Conservation (phyloP, 257 asterid species). For the Ilex aquifolium region DNA sequence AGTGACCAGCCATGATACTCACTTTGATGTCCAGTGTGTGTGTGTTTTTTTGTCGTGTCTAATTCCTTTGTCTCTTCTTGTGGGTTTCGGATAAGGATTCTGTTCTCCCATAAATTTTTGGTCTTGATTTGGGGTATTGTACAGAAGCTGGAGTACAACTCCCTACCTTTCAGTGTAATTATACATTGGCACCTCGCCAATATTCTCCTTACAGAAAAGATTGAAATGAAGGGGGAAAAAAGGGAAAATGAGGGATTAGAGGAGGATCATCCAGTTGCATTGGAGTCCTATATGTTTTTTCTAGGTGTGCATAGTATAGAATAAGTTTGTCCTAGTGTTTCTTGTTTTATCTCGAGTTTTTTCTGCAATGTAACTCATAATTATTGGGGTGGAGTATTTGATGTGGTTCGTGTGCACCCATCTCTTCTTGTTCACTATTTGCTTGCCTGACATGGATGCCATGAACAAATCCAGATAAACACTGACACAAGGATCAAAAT, state of each 20-base stretch:
- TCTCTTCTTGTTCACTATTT: conserved; percentile 10
- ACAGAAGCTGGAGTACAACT: conserved; percentile 53
- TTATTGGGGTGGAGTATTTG: conserved; percentile 55
- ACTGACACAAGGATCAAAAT: too few relatives aligned
- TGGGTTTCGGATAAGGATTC: conserved; percentile 59
- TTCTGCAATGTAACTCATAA: conserved; percentile 51
- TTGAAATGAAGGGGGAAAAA: conserved; percentile 24
- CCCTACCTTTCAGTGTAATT: conserved; percentile 52
- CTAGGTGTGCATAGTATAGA: conserved; percentile 55
- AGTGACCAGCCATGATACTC: conserved; percentile 38
- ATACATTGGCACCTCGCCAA: conserved; percentile 81
- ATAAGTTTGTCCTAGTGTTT: conserved; percentile 41
- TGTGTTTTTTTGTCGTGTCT: conserved; percentile 28
- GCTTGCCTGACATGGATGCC: conserved; percentile 10
- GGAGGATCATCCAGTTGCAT: conserved; percentile 38
- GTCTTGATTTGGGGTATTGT: conserved; percentile 73
- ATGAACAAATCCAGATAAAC: too few relatives aligned
- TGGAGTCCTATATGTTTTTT: conserved; percentile 39
- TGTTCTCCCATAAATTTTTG: conserved; percentile 34
- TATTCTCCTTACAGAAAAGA: conserved; percentile 46
- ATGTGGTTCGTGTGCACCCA: conserved; percentile 42
- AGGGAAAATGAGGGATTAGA: conserved; percentile 23
- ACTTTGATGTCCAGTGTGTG: conserved; percentile 32
- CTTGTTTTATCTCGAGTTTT: conserved; percentile 21
- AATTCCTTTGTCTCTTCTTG: conserved; percentile 56